phyloP scores from a whole-genome alignment of 2,329 filamentous ascomycete genomes.

The Niveomyces coronatus region DNA sequence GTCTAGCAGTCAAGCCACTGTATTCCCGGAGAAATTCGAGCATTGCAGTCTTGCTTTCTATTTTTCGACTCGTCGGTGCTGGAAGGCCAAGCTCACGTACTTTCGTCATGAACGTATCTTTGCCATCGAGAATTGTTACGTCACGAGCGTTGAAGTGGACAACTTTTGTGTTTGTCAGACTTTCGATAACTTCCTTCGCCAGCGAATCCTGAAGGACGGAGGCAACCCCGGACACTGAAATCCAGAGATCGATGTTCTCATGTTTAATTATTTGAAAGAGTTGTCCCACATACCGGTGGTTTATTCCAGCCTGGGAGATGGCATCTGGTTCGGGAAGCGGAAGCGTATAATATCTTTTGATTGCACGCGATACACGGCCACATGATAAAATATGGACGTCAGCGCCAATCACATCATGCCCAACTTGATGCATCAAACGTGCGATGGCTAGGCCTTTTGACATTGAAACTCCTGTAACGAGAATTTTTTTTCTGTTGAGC shows the following conservation, averaged over 20 bases:
- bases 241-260: conserved; percentile 60
- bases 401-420: conserved; percentile 62
- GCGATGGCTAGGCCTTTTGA: conserved; percentile 59
- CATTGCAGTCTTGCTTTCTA: conserved; percentile 43
- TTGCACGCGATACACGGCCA: conserved; percentile 47
- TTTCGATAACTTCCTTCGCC: conserved; percentile 51
- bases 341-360: conserved; percentile 43
- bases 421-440: conserved; percentile 50
- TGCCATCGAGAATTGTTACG: conserved; percentile 51
- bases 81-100: conserved; percentile 42
- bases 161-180: conserved; percentile 45
- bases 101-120: conserved; percentile 53
- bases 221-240: conserved; percentile 60
- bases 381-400: conserved; percentile 46
- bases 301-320: background rate
- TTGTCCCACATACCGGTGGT: conserved; percentile 37
- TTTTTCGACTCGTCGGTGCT: conserved; percentile 40
- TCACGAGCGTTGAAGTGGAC: conserved; percentile 51
- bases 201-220: conserved; percentile 56
- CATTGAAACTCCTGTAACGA: conserved; percentile 66
- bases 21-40: conserved; percentile 37
- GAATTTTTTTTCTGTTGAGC: conserved; percentile 34
- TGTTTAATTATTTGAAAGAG: conserved; percentile 47
- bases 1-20: conserved; percentile 13
- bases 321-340: conserved; percentile 17